Evolutionary conservation across 305 asterid species (phyloP), one percentile per base, ranked within the genome.

Genomic region (Fraxinus velutina): DNA sequence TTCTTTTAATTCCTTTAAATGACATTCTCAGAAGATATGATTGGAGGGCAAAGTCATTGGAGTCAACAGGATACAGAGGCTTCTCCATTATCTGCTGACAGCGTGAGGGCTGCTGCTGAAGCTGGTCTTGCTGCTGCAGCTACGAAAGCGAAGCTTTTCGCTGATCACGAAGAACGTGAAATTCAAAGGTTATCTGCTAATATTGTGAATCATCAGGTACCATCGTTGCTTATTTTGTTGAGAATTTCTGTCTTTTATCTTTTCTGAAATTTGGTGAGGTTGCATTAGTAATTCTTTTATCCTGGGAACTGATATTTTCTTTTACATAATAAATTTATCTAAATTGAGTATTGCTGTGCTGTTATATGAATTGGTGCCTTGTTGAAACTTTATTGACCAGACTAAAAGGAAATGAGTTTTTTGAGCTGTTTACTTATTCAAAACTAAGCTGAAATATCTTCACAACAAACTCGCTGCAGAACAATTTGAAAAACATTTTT

Each of bases 121-220:
- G 92, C 87, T 84, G 99, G 99, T 42, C 99, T 96, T 87, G 90
- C 89, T 77, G 98, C 98, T 75, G 97, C 99, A 30, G 96, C 98
- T 29, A 78, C 88, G 82, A 96, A 96, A 84, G 92, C 98, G 55
- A 96, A 96, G 85, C 98, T 94, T 79, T 96, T 96, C 83, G 99
- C 99, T 76, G 99, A 94, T 88, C 98, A 96, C n/a, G 99, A 96
- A 86, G 99, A 96, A 87, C 97, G 99, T 82, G 99, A 96, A 89
- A 96, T 96, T 81, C 99, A 96, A 82, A 86, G 99, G 68, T 87
- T 96, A 62, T 94, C 99, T 73, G 99, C 99, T 81, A 96, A 94
- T 89, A 94, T 96, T 75, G 81, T 96, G 74, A 96, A 94, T 84
- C 98, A 96, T 83, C 98, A 93, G 98, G 98, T 96, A 85, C 12